A percentile compares a stretch with the other conserved stretches of the same genome.
Evolutionary conservation across 2,329 filamentous ascomycete species (phyloP).

Genomic region (Ascosphaera apis): DNA sequence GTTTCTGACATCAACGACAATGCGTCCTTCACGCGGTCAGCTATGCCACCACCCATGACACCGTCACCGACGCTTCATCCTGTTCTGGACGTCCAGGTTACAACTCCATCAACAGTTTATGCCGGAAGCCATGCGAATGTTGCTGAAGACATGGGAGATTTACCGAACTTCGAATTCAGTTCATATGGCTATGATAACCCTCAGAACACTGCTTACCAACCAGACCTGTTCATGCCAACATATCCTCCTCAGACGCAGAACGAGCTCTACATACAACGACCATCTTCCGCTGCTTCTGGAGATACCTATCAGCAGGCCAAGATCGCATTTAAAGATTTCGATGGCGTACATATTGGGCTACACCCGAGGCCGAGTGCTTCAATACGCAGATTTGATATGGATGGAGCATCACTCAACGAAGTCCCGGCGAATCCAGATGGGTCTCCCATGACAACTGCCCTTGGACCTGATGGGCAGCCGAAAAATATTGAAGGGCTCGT

Average conservation of each 20-base stretch:
- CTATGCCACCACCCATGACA: not conserved
- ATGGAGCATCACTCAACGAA: not conserved
- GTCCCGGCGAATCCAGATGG: not conserved
- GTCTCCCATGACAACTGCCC: not conserved
- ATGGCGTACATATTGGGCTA: constrained; percentile 24
- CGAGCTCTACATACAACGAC: constrained; percentile 4
- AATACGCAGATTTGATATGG: not conserved
- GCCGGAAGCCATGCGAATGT: not conserved
- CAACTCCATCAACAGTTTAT: not conserved
- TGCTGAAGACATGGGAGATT: not conserved
- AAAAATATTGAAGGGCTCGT: constrained; percentile 29
- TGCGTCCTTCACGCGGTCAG: not conserved
- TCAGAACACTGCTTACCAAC: not conserved
- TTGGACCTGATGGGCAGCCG: not conserved
- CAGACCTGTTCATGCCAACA: not conserved
- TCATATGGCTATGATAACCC: not conserved
- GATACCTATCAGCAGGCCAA: constrained; percentile 24
- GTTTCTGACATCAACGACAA: not conserved
- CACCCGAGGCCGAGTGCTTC: constrained; percentile 2
- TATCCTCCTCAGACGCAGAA: constrained; percentile 1
- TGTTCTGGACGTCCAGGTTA: not conserved
- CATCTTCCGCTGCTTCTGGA: constrained; percentile 20
- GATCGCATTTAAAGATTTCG: constrained; percentile 24
- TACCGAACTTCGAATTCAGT: not conserved
- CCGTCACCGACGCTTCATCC: not conserved